Evolutionary conservation across 2,329 filamentous ascomycete species (phyloP).

Genomic region (Purpureocillium lavendulum): DNA sequence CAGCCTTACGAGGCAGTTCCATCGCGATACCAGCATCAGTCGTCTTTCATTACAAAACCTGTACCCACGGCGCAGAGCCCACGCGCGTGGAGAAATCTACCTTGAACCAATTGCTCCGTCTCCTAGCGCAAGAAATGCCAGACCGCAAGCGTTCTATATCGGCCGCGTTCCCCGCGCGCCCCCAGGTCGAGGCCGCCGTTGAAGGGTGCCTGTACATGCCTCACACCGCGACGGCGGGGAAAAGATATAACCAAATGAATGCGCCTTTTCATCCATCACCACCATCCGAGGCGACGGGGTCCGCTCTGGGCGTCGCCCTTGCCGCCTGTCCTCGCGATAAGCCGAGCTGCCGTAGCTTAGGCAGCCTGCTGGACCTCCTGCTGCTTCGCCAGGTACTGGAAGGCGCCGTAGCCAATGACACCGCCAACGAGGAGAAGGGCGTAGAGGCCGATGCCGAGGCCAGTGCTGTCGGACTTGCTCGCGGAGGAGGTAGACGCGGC

Average conservation of each 20-base stretch:
- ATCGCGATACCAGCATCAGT: not conserved
- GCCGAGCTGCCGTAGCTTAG: not conserved
- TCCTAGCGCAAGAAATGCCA: slow-evolving; percentile 1
- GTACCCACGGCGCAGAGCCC: slow-evolving; percentile 3
- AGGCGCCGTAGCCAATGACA: slow-evolving; percentile 67
- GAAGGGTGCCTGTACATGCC: not conserved
- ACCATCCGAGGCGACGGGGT: no score
- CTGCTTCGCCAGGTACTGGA: slow-evolving; percentile 64
- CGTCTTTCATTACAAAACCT: slow-evolving; percentile 4
- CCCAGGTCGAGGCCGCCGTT: not conserved
- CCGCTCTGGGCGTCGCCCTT: not conserved
- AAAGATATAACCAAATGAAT: not conserved
- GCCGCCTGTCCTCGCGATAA: slow-evolving; percentile 1
- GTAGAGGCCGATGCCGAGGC: slow-evolving; percentile 73
- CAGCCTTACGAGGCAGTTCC: no score
- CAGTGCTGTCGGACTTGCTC: slow-evolving; percentile 38
- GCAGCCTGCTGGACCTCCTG: slow-evolving; percentile 17
- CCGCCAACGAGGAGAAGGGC: slow-evolving; percentile 72
- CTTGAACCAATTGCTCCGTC: slow-evolving; percentile 3
- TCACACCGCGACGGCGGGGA: not conserved
- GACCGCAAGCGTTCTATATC: not conserved
- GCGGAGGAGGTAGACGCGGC: slow-evolving; percentile 41
- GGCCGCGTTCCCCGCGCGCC: not conserved
- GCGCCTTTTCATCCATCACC: not conserved
- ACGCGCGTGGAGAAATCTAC: slow-evolving; percentile 3